These are phyloP conservation scores for Nevesoporus exiguus DNA, from an alignment of 768 basidiomycete genomes.

Conservation along the genomic window DNA sequence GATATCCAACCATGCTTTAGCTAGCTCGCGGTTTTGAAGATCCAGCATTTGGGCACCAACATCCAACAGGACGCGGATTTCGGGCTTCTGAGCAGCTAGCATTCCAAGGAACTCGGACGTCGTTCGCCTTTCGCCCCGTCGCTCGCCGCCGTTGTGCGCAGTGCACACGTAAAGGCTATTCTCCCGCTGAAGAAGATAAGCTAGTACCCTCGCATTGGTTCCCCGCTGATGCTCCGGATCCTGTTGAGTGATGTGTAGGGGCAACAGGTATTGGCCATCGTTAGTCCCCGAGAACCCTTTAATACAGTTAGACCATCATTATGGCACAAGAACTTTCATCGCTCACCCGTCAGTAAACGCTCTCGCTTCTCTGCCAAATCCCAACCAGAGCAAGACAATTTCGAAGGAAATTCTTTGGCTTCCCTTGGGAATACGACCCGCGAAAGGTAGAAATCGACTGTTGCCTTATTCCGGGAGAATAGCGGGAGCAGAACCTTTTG, in stretches of 20 bases:
- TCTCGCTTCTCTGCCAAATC: neutral
- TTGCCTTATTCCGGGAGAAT: neutral
- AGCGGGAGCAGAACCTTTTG: neutral
- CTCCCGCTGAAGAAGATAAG: neutral
- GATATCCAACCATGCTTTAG: neutral
- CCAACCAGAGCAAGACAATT: neutral
- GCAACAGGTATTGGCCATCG: neutral
- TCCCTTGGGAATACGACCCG: neutral
- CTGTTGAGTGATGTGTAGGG: neutral
- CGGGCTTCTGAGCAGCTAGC: neutral
- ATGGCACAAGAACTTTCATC: neutral
- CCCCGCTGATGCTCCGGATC: neutral
- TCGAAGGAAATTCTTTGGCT: neutral
- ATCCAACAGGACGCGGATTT: neutral
- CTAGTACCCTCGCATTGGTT: neutral
- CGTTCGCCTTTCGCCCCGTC: neutral
- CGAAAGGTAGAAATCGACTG: neutral
- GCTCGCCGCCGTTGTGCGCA: neutral
- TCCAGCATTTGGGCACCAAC: neutral
- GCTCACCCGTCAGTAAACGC: neutral
- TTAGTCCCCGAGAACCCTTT: neutral
- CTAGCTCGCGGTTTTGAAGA: neutral
- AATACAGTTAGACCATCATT: neutral
- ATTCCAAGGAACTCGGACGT: neutral
- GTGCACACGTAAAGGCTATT: neutral